A percentile compares a stretch with the other conserved stretches of the same genome.
These are phyloP conservation scores for Cystofilobasidium capitatum DNA, from an alignment of 768 basidiomycete species.

Conservation along the genomic window DNA sequence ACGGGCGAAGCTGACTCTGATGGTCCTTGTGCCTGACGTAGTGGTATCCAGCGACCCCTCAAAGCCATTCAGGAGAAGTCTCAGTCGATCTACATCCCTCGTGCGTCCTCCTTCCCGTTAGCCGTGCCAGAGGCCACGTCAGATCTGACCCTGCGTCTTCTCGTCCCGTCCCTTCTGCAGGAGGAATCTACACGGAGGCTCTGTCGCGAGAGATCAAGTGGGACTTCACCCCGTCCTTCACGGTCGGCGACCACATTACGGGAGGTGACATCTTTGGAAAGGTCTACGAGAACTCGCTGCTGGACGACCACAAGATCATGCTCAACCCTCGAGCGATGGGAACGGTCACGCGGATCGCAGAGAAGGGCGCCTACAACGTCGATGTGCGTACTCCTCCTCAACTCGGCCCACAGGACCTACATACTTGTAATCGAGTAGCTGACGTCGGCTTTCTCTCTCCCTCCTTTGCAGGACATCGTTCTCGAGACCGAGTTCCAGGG, in stretches of 20 bases:
- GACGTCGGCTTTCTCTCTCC: background rate
- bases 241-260: constrained; percentile 86
- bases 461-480: constrained; percentile 63
- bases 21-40: background rate
- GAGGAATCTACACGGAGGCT: constrained; percentile 95
- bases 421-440: background rate
- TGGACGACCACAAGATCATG: constrained; percentile 96
- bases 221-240: constrained; percentile 73
- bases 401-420: background rate
- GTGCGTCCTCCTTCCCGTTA: constrained; percentile 30
- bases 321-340: constrained; percentile 85
- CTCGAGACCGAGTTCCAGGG: constrained; percentile 97
- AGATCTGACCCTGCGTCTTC: background rate
- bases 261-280: constrained; percentile 93
- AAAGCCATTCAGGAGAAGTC: constrained; percentile 90
- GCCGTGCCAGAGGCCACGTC: too few species aligned
- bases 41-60: constrained; percentile 40
- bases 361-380: constrained; percentile 86
- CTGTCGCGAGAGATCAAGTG: constrained; percentile 78
- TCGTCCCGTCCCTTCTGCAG: constrained; percentile 33
- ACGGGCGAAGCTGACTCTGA: background rate
- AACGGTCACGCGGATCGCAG: constrained; percentile 84
- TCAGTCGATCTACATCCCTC: constrained; percentile 96
- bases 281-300: constrained; percentile 94
- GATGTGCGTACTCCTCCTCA: constrained; percentile 50